Percentiles rank a stretch among this genome's conserved stretches.
phyloP scores from a whole-genome alignment of 768 basidiomycete genomes.

The Russula virescens region DNA sequence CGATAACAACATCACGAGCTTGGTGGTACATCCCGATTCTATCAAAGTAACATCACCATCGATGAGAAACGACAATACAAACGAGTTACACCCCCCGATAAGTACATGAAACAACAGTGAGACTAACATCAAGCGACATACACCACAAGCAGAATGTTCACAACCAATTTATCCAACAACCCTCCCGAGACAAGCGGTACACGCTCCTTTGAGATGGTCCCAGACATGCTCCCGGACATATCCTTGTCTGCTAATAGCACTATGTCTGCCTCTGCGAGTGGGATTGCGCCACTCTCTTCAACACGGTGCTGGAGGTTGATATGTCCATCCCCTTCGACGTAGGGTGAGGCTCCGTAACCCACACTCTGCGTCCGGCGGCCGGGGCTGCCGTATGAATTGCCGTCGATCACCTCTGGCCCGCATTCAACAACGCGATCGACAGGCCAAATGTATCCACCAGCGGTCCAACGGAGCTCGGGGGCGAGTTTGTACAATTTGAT shows the following conservation, averaged over 20 bases:
- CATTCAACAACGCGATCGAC: slow-evolving; percentile 64
- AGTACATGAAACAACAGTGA: not conserved
- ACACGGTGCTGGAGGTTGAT: slow-evolving; percentile 46
- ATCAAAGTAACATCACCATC: too few species aligned
- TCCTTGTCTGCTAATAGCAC: slow-evolving; percentile 51
- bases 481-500: slow-evolving; percentile 69
- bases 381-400: slow-evolving; percentile 28
- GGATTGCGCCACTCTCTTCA: slow-evolving; percentile 62
- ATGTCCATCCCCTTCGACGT: slow-evolving; percentile 34
- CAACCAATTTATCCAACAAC: slow-evolving; percentile 64
- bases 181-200: slow-evolving; percentile 64
- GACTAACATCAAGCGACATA: slow-evolving; percentile 49
- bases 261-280: slow-evolving; percentile 58
- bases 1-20: too few species aligned
- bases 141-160: slow-evolving; percentile 68
- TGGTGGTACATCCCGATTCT: too few species aligned
- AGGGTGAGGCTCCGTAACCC: slow-evolving; percentile 37
- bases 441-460: slow-evolving; percentile 80
- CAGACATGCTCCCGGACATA: slow-evolving; percentile 37
- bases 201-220: slow-evolving; percentile 52
- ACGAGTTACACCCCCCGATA: not conserved
- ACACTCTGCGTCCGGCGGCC: slow-evolving; percentile 42
- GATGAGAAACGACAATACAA: not conserved
- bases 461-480: slow-evolving; percentile 74
- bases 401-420: slow-evolving; percentile 38